Evolutionary conservation across 2,329 filamentous ascomycete genomes (phyloP).

Genomic region (Fusarium transvaalense): DNA sequence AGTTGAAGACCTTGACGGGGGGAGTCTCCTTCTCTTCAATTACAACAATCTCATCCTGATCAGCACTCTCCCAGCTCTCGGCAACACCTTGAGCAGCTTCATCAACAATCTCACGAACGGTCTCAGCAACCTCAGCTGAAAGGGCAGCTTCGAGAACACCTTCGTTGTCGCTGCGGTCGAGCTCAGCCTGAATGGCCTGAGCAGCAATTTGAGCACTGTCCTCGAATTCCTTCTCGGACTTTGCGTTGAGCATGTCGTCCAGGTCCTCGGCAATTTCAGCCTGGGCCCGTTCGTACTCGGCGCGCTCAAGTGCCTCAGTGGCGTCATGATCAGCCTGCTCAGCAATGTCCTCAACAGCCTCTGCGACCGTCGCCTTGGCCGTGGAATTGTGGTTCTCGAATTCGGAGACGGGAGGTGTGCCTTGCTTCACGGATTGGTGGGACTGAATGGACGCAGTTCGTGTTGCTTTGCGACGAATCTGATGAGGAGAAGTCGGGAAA

Average conservation of each 20-base stretch:
- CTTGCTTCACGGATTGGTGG: constrained; percentile 47
- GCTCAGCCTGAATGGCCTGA: constrained; percentile 64
- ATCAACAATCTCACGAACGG: constrained; percentile 55
- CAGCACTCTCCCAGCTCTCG: constrained; percentile 94
- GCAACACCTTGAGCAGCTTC: constrained; percentile 70
- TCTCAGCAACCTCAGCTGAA: constrained; percentile 56
- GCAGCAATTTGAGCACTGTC: constrained; percentile 61
- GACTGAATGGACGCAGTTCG: constrained; percentile 53
- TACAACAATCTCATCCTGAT: constrained; percentile 74
- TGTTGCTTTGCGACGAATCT: constrained; percentile 55
- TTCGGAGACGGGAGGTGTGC: constrained; percentile 51
- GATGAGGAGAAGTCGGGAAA: constrained; percentile 59
- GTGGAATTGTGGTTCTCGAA: constrained; percentile 47
- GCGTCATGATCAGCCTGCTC: constrained; percentile 65
- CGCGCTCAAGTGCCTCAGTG: constrained; percentile 73
- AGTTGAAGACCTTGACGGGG: constrained; percentile 88
- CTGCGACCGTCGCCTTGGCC: constrained; percentile 77
- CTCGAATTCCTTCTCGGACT: constrained; percentile 67
- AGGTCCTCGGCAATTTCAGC: constrained; percentile 61
- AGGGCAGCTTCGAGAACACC: constrained; percentile 65
- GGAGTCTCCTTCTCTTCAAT: constrained; percentile 75
- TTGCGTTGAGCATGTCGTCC: constrained; percentile 62
- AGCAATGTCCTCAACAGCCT: constrained; percentile 76
- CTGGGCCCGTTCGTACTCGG: constrained; percentile 63
- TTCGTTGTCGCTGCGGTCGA: constrained; percentile 66